Evolutionary conservation across 2,329 filamentous ascomycete genomes (phyloP), one percentile per base, ranked within the genome.

Genomic region (Lasiodiplodia hormozganensis): DNA sequence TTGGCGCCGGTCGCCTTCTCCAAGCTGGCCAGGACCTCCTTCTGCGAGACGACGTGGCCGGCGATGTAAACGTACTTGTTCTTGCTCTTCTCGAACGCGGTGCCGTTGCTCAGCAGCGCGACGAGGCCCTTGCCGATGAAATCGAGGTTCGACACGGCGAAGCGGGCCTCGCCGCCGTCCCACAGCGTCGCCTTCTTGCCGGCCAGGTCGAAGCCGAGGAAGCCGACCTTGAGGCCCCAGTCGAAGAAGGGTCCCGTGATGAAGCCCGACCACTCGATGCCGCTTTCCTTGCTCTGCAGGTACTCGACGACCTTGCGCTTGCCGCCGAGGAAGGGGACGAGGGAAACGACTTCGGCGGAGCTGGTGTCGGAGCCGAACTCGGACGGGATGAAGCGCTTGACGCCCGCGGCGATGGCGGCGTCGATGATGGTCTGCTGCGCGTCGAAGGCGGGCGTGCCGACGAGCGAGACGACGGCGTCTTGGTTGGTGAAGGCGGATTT

Each of bases 191-290:
- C 86, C 0, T 80, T 86, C 70, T 84, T 85, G 36, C 79, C 78
- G 11, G 79, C 70, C 49, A 85, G 73, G 68, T 87, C 81, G 69
- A 89, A 82, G 43, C 86, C 86, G 1, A 88, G 73, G 69, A 87
- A 84, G 2, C 84, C 83, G 11, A 76, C 75, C 16, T 75, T 77
- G 40, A 89, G 78, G 16, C 83, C 83, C 85, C 85, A 87, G 73
- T 91, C 89, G 74, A 91, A 89, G 75, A 90, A 88, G 2, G 85
- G 78, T 0, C 88, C 87, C 7, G 81, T 85, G 3, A 87, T 83
- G 16, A 91, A 74, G 43, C 43, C 38, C 1, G 87, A 90, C 88
- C 89, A 91, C 34, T 80, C 84, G 70, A 91, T 16, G 0, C 21
- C 40, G 75, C 49, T 79, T 76, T 72, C 79, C 77, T 72, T 84